Evolutionary conservation across 148 eudicot genomes (phyloP).

Genomic region (Fagopyrum tataricum): DNA sequence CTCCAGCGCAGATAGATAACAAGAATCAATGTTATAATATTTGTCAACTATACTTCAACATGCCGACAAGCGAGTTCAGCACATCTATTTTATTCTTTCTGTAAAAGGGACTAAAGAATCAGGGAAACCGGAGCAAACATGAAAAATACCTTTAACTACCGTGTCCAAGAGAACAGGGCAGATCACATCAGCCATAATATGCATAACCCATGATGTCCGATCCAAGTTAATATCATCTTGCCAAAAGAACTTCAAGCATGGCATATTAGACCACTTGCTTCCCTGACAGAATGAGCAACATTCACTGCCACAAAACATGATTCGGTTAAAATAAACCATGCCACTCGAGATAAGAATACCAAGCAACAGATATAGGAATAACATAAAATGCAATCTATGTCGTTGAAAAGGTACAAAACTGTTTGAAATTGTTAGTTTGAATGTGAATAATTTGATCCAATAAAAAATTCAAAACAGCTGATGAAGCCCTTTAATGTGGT

Average conservation of each 20-base stretch:
- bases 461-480: not conserved
- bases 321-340: not conserved
- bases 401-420: not conserved
- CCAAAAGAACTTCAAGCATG: slow-evolving; percentile 89
- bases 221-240: slow-evolving; percentile 55
- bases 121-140: not conserved
- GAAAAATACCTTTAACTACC: slow-evolving; percentile 67
- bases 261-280: slow-evolving; percentile 38
- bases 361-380: not conserved
- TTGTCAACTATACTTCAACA: not conserved
- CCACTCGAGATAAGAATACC: not conserved
- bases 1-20: not conserved
- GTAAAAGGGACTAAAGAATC: not conserved
- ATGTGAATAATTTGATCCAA: not conserved
- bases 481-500: not conserved
- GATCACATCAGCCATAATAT: slow-evolving; percentile 56
- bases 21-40: not conserved
- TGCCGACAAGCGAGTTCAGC: not conserved
- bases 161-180: slow-evolving; percentile 75
- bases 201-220: slow-evolving; percentile 49
- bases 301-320: slow-evolving; percentile 46
- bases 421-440: not conserved
- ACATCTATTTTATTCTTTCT: not conserved
- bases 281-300: slow-evolving; percentile 56
- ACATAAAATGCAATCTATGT: not conserved